These are phyloP conservation scores for Podila minutissima DNA, from an alignment of 192 early-diverging fungal genomes.

Conservation along the genomic window DNA sequence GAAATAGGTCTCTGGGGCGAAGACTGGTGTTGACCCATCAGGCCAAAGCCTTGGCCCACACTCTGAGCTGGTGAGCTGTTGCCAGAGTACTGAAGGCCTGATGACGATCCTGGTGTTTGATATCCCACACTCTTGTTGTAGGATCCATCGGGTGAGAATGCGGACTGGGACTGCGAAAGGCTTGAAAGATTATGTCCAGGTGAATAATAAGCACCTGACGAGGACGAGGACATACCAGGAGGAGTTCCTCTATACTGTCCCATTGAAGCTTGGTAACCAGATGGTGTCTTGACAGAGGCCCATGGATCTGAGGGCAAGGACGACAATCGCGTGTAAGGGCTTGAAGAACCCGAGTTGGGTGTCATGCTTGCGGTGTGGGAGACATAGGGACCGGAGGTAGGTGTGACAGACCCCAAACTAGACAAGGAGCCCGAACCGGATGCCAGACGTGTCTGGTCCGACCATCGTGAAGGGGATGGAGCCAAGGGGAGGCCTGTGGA, in stretches of 20 bases:
- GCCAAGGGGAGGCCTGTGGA: conserved; percentile 8
- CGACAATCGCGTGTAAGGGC: conserved; percentile 8
- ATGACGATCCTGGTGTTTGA: conserved; percentile 9
- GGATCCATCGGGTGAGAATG: conserved; percentile 6
- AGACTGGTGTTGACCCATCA: conserved; percentile 17
- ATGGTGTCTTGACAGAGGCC: conserved; percentile 16
- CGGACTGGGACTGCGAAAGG: conserved; percentile 13
- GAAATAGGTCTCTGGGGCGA: conserved; percentile 12
- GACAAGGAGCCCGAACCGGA: conserved; percentile 1
- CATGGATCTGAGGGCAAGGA: conserved; percentile 30
- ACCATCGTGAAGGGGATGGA: conserved; percentile 30
- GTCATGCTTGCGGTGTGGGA: neutral
- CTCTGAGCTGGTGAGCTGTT: conserved; percentile 33
- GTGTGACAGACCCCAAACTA: conserved; percentile 6
- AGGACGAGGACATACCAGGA: conserved; percentile 1
- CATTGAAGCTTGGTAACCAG: conserved; percentile 20
- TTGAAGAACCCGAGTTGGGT: conserved; percentile 4
- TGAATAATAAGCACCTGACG: conserved; percentile 19
- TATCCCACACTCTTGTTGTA: conserved; percentile 29
- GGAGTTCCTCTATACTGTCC: conserved; percentile 26
- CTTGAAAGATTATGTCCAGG: conserved; percentile 6
- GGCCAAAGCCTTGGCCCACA: conserved; percentile 2
- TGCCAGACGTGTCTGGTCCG: conserved; percentile 24
- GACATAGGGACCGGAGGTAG: conserved; percentile 5
- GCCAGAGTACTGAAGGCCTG: conserved; percentile 29